Conservation (phyloP, 257 asterid genomes). For the Solanum megistacrolobum region DNA sequence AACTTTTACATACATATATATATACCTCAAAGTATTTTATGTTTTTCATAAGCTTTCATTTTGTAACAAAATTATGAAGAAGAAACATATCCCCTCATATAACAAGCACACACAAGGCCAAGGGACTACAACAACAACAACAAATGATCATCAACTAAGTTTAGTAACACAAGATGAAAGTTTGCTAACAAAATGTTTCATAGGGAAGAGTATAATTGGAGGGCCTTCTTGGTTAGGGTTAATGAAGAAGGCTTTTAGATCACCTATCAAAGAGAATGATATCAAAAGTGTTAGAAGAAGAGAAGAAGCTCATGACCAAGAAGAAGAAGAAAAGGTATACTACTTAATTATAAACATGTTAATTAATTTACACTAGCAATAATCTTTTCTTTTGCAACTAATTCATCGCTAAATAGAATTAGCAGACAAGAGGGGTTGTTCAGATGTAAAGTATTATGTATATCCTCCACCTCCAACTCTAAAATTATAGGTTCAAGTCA, state of each 20-base stretch:
- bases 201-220: conserved; percentile 54
- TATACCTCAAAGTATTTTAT: background rate
- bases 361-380: background rate
- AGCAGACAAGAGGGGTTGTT: background rate
- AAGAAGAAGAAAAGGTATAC: conserved; percentile 53
- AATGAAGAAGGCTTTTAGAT: conserved; percentile 67
- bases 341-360: background rate
- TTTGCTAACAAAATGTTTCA: background rate
- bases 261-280: conserved; percentile 36
- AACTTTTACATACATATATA: background rate
- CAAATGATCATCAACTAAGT: background rate
- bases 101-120: background rate
- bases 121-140: background rate
- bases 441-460: background rate
- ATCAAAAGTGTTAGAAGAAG: conserved; percentile 26
- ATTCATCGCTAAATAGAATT: no score
- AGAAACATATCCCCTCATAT: background rate
- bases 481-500: no score
- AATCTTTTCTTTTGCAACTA: no score
- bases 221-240: conserved; percentile 51
- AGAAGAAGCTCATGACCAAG: conserved; percentile 22
- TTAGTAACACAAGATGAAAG: background rate
- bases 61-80: background rate
- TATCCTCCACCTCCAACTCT: no score
- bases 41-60: background rate